Conservation (phyloP, 2,329 filamentous ascomycete genomes). For the Talaromyces atroroseus region DNA sequence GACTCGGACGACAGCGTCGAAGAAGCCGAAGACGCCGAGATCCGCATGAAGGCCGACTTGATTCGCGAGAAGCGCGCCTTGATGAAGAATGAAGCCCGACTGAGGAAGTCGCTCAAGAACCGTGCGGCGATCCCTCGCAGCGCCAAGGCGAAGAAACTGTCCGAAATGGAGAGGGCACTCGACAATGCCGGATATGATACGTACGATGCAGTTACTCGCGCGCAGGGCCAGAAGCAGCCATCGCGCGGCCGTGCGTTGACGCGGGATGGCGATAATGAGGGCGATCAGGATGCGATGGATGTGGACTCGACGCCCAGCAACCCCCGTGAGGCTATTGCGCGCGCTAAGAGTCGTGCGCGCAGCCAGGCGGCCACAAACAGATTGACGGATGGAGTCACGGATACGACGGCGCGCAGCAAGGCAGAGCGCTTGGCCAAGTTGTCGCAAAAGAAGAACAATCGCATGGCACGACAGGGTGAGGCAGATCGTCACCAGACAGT, state of each 20-base stretch:
- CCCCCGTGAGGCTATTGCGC: constrained; percentile 48
- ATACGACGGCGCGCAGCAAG: constrained; percentile 63
- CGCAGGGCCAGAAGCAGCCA: constrained; percentile 55
- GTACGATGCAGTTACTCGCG: constrained; percentile 55
- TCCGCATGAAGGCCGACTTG: constrained; percentile 83
- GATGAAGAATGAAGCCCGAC: constrained; percentile 88
- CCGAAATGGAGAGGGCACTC: constrained; percentile 80
- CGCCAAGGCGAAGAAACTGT: constrained; percentile 71
- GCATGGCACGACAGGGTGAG: constrained; percentile 94
- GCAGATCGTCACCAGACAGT: constrained; percentile 84
- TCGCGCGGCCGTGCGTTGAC: constrained; percentile 67
- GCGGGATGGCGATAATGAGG: constrained; percentile 60
- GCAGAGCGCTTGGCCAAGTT: constrained; percentile 84
- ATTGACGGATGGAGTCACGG: constrained; percentile 53
- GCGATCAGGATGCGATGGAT: constrained; percentile 66
- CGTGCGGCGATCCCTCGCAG: constrained; percentile 85
- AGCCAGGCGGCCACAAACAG: constrained; percentile 48
- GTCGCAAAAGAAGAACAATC: constrained; percentile 96
- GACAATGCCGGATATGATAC: constrained; percentile 83
- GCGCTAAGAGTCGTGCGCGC: constrained; percentile 67
- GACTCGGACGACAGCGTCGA: constrained; percentile 77
- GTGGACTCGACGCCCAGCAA: constrained; percentile 34
- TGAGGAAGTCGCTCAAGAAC: constrained; percentile 97
- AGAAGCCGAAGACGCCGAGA: constrained; percentile 81
- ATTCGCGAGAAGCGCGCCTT: constrained; percentile 92